Evolutionary conservation across 768 basidiomycete genomes (phyloP), one percentile per base, ranked within the genome.

Genomic region (Postia placenta): DNA sequence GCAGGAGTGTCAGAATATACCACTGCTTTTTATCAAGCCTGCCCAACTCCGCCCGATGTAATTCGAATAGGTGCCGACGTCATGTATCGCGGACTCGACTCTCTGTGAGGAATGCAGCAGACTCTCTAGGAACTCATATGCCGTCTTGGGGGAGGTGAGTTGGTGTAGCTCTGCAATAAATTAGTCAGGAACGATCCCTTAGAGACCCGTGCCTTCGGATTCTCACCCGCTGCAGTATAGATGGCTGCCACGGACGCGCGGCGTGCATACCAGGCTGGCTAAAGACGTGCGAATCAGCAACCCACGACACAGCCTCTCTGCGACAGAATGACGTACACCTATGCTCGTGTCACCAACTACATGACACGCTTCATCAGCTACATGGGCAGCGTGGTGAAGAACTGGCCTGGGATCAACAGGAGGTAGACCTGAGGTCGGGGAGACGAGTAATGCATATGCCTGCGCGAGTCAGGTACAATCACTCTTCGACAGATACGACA

Each of bases 231-330:
- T n/a, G 84, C 81, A 12, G 78, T 72, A 56, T 92, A 92, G 12
- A 87, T 68, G 1, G 76, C 73, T 5, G 85, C 80, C 25, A 91
- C 58, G 1, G 85, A 76, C 0, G 76, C 79, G 27, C 90, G 73
- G 28, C 72, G 76, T 5, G 81, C 68, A 63, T 90, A 90, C 89
- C 89, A 92, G 6, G 76, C 70, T 45, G 80, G 67, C 88, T 90
- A 47, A 14, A 28, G 12, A 33, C 15, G 36, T 19, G 20, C 35
- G 37, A n/a, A 4, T 2, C 11, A 15, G 15, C 30, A 33, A 7
- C 30, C 9, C 30, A 33, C 30, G 7, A 11, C 26, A 30, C 14
- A 17, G 5, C 33, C 11, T 7, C 7, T 7, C 30, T 33, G 30
- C 17, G 14, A 7, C 42, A 12, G 24, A 14, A 1, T 2, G 7